Conservation (phyloP, 495 filamentous ascomycete genomes). For the Xylaria grammica region DNA sequence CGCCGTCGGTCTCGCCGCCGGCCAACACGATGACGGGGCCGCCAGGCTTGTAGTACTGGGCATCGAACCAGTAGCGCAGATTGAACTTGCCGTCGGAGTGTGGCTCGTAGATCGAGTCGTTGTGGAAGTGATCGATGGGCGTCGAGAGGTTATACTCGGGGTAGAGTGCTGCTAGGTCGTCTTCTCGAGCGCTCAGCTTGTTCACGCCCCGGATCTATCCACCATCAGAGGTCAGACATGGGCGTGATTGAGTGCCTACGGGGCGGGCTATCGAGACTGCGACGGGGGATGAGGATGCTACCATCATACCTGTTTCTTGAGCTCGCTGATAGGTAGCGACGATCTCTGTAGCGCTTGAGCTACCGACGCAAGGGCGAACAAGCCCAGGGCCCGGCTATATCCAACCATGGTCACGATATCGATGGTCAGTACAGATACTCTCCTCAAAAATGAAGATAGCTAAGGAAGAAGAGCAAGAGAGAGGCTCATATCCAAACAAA, state of each 20-base stretch:
- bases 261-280: too few species aligned
- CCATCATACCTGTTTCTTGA: slow-evolving; percentile 23
- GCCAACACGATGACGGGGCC: slow-evolving; percentile 75
- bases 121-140: slow-evolving; percentile 78
- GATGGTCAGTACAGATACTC: slow-evolving; percentile 16
- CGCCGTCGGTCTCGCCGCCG: slow-evolving; percentile 66
- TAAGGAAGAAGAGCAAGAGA: slow-evolving; percentile 11
- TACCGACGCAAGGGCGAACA: slow-evolving; percentile 20
- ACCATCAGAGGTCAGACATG: not conserved
- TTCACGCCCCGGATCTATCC: slow-evolving; percentile 10
- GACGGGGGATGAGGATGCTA: not conserved
- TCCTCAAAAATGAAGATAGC: slow-evolving; percentile 4
- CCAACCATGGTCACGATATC: slow-evolving; percentile 19
- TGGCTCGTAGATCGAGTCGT: slow-evolving; percentile 71
- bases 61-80: slow-evolving; percentile 77
- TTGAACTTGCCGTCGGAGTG: slow-evolving; percentile 64
- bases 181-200: slow-evolving; percentile 34
- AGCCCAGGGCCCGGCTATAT: slow-evolving; percentile 16
- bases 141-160: slow-evolving; percentile 66
- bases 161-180: slow-evolving; percentile 52
- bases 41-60: slow-evolving; percentile 66
- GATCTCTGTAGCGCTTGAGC: slow-evolving; percentile 24
- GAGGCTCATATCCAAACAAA: slow-evolving; percentile 1
- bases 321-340: slow-evolving; percentile 23
- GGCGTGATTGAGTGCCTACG: too few species aligned